Evolutionary conservation across 2,329 filamentous ascomycete species (phyloP).

Genomic region (Cladosporium sp.): DNA sequence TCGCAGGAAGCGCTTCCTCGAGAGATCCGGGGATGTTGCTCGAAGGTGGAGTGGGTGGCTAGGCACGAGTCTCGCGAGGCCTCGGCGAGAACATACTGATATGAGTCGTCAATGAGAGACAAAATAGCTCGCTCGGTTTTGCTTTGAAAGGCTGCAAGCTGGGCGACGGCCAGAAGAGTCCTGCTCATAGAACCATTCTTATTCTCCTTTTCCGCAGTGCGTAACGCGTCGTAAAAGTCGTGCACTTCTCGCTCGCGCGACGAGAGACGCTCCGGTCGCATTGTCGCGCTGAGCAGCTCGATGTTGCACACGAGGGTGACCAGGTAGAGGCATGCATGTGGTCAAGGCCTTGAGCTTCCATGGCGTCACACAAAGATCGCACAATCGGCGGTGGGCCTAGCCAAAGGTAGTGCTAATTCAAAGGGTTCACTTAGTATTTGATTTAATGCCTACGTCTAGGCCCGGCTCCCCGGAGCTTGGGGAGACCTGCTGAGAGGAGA

Average conservation of each 20-base stretch:
- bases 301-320: no score
- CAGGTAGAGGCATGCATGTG: no score
- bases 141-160: constrained; percentile 35
- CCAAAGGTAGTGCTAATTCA: no score
- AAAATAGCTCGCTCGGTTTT: constrained; percentile 33
- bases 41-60: constrained; percentile 16
- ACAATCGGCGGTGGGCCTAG: no score
- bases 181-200: not conserved
- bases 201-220: not conserved
- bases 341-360: no score
- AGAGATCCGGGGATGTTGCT: not conserved
- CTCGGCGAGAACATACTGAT: constrained; percentile 49
- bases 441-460: no score
- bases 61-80: constrained; percentile 39
- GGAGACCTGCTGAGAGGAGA: no score
- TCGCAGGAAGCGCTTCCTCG: not conserved
- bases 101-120: constrained; percentile 45
- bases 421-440: no score
- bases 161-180: constrained; percentile 26
- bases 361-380: no score
- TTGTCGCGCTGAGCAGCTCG: not conserved
- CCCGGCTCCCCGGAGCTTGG: no score
- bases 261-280: not conserved
- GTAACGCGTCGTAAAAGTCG: not conserved
- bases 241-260: not conserved